phyloP scores from a whole-genome alignment of 805 yeast species.

The Saccharomycopsis schoenii region DNA sequence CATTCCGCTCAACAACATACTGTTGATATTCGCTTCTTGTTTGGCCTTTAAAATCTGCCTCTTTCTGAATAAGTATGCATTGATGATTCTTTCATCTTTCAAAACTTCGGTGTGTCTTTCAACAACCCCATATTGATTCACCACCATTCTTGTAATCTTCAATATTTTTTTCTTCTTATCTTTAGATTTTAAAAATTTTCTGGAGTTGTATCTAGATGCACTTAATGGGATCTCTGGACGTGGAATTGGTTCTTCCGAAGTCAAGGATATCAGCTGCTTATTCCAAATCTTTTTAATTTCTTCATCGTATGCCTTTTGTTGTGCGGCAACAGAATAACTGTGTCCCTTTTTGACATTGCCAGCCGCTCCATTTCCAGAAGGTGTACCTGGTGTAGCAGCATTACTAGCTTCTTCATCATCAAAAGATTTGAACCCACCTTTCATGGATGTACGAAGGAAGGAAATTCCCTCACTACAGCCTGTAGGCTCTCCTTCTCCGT shows the following conservation, averaged over 20 bases:
- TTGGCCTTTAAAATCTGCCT: constrained; percentile 21
- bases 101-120: constrained; percentile 73
- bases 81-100: constrained; percentile 78
- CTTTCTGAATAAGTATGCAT: constrained; percentile 49
- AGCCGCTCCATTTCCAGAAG: constrained; percentile 25
- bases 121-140: constrained; percentile 76
- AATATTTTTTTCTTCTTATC: constrained; percentile 32
- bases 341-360: constrained; percentile 36
- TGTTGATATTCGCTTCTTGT: constrained; percentile 35
- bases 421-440: constrained; percentile 68
- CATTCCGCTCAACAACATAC: background rate
- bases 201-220: constrained; percentile 17
- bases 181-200: constrained; percentile 22
- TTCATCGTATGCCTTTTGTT: constrained; percentile 85
- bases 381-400: constrained; percentile 21
- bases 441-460: constrained; percentile 84
- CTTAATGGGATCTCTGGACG: constrained; percentile 27
- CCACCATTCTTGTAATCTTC: constrained; percentile 65
- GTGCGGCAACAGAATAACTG: constrained; percentile 71
- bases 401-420: constrained; percentile 23
- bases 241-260: constrained; percentile 30
- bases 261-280: constrained; percentile 58
- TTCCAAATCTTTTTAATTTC: constrained; percentile 88
- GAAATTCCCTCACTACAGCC: constrained; percentile 87
- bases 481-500: constrained; percentile 92